Percentiles rank a stretch among this genome's conserved stretches.
phyloP scores from a whole-genome alignment of 345 rosid species.

The Passiflora organensis region DNA sequence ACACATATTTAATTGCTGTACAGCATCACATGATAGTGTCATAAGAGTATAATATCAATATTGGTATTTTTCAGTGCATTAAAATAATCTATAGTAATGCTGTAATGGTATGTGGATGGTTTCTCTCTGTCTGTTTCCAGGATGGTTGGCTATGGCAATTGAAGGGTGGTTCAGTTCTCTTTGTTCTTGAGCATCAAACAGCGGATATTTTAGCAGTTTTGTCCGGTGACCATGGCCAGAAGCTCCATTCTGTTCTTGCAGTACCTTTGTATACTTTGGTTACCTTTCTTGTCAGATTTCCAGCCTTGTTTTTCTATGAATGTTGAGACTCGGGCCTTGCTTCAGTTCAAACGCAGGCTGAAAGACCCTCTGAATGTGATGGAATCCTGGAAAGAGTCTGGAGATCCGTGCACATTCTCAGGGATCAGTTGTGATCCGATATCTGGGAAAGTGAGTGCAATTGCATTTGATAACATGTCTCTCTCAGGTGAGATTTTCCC shows the following conservation, averaged over 20 bases:
- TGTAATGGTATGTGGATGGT: slow-evolving; percentile 1
- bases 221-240: slow-evolving; percentile 4
- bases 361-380: slow-evolving; percentile 50
- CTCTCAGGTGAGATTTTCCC: slow-evolving; percentile 66
- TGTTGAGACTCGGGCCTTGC: slow-evolving; percentile 52
- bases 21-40: not conserved
- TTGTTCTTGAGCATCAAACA: not conserved
- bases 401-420: slow-evolving; percentile 50
- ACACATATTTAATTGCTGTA: not conserved
- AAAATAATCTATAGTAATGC: too few species aligned
- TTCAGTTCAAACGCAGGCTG: slow-evolving; percentile 55
- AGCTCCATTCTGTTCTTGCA: slow-evolving; percentile 8
- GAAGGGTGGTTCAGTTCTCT: not conserved
- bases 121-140: slow-evolving; percentile 1
- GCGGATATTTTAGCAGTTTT: not conserved
- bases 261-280: slow-evolving; percentile 10
- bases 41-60: not conserved
- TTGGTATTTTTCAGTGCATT: not conserved
- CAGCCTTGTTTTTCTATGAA: slow-evolving; percentile 34
- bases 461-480: slow-evolving; percentile 44
- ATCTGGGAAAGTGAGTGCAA: slow-evolving; percentile 45
- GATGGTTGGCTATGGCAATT: not conserved
- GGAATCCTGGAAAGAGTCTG: slow-evolving; percentile 60
- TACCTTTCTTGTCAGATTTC: slow-evolving; percentile 23
- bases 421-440: slow-evolving; percentile 54